Conservation (phyloP, 2,329 filamentous ascomycete genomes). For the Neoascochyta sp. region DNA sequence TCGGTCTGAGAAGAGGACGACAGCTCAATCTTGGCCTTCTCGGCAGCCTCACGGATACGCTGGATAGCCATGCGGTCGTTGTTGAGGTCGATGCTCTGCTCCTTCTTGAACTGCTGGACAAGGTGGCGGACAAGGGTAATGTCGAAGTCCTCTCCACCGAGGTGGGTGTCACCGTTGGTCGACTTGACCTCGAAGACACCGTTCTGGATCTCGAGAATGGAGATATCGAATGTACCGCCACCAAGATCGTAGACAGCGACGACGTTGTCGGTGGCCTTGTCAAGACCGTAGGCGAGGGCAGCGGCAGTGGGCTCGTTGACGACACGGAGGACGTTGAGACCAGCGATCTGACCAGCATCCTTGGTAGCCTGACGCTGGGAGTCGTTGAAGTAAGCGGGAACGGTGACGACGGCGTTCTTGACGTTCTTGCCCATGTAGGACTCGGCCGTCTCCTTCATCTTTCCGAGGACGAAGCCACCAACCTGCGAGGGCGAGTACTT, state of each 20-base stretch:
- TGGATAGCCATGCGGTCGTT: slow-evolving; percentile 96
- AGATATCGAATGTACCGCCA: slow-evolving; percentile 99
- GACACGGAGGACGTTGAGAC: slow-evolving; percentile 93
- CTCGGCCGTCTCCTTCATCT: slow-evolving; percentile 99
- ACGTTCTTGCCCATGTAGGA: slow-evolving; percentile 83
- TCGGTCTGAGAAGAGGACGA: slow-evolving; percentile 94
- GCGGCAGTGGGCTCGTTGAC: slow-evolving; percentile 98
- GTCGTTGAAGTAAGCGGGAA: slow-evolving; percentile 98
- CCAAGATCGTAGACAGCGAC: slow-evolving; percentile 97
- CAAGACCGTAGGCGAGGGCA: slow-evolving; percentile 90
- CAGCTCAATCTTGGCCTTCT: slow-evolving; percentile 99
- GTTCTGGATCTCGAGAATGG: slow-evolving; percentile 93
- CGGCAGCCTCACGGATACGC: slow-evolving; percentile 95
- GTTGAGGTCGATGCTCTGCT: slow-evolving; percentile 85
- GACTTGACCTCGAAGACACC: slow-evolving; percentile 99
- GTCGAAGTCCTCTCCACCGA: slow-evolving; percentile 98
- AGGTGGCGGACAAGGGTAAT: slow-evolving; percentile 91
- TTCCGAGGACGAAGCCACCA: slow-evolving; percentile 91
- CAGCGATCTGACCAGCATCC: slow-evolving; percentile 94
- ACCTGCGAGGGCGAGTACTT: slow-evolving; percentile 99
- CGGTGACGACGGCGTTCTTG: slow-evolving; percentile 96
- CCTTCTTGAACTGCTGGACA: slow-evolving; percentile 94
- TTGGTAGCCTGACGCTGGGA: slow-evolving; percentile 97
- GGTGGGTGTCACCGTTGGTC: slow-evolving; percentile 96
- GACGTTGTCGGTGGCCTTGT: slow-evolving; percentile 86